Evolutionary conservation across 192 early-diverging fungal genomes (phyloP), one percentile per base, ranked within the genome.

Genomic region (Coemansia sp.): DNA sequence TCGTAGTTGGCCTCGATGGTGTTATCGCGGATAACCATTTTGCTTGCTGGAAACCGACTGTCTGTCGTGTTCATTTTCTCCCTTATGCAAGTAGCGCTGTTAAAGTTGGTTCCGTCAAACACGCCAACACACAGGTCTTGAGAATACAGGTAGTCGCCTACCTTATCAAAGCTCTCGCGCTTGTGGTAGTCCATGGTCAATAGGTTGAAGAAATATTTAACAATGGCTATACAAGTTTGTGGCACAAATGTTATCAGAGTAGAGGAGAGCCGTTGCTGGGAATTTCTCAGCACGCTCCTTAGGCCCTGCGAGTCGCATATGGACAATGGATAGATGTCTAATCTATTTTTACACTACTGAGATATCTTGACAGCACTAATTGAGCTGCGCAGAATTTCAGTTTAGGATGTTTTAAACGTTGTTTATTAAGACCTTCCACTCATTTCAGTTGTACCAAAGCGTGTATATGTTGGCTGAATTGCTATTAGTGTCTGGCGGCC

Each of bases 51-150:
- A 21, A 61, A 66, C n/a, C 35, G 37, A 15, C 23, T 7, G 49
- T 63, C 56, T 6, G 57, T 45, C 3, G 63, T 53, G 9, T 62
- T 65, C n/a, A 73, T 56, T 4, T 69, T 60, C n/a, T 22, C 14
- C 2, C 54, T 27, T 1, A 62, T 60, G 23, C 76, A 79, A 10
- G 76, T 73, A 14, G 70, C 76, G 57, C 76, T 79, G 60, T 79
- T 69, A 45, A 60, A 79, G 43, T 68, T 65, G 21, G 70, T 69
- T 0, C 76, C 76, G 38, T 79, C 76, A 38, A 62, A 79, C 27
- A 79, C 76, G 5, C 76, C 76, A 1, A 79, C 67, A 23, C 76
- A 79, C 8, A 79, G 60, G 54, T 79, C 76, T 51, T 79, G 62
- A 14, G 76, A 79, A 57, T 66, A 79, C 22, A 72, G 39, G 61